These are phyloP conservation scores for Aureobasidium zeae DNA, from an alignment of 2,329 filamentous ascomycete genomes.

Conservation along the genomic window DNA sequence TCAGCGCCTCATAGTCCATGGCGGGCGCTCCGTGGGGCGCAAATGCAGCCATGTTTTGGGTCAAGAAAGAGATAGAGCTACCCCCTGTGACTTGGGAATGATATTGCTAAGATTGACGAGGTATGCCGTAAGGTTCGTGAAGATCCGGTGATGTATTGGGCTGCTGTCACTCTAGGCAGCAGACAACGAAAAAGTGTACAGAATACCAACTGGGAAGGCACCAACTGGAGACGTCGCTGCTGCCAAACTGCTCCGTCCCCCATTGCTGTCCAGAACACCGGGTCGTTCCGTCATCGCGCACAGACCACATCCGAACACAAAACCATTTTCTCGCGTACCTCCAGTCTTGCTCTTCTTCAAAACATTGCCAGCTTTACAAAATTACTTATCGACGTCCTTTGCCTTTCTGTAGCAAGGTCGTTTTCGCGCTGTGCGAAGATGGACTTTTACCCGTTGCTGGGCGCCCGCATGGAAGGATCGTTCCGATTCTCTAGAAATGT, in stretches of 20 bases:
- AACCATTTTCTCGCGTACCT: slow-evolving; percentile 23
- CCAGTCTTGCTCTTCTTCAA: slow-evolving; percentile 34
- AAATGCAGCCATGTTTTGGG: slow-evolving; percentile 17
- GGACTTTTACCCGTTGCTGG: slow-evolving; percentile 56
- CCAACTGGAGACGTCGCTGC: slow-evolving; percentile 20
- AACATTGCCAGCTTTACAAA: slow-evolving; percentile 46
- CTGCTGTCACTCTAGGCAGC: background rate
- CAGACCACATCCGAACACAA: background rate
- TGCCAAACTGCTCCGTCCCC: background rate
- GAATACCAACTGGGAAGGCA: background rate
- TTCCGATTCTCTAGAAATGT: slow-evolving; percentile 53
- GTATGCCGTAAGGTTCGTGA: background rate
- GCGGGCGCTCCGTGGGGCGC: slow-evolving; percentile 23
- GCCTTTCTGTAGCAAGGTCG: slow-evolving; percentile 44
- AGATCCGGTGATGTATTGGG: background rate
- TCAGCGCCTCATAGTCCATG: slow-evolving; percentile 90
- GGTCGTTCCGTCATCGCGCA: slow-evolving; percentile 14
- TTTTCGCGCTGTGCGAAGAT: slow-evolving; percentile 64
- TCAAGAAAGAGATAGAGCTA: slow-evolving; percentile 1
- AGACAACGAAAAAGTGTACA: background rate
- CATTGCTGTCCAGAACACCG: background rate
- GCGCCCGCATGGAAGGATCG: slow-evolving; percentile 59
- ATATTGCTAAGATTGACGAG: background rate
- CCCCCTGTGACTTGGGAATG: slow-evolving; percentile 10
- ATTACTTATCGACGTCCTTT: slow-evolving; percentile 52